Conservation (phyloP, 164 flowering plant genomes). For the Tetracentron sinense region DNA sequence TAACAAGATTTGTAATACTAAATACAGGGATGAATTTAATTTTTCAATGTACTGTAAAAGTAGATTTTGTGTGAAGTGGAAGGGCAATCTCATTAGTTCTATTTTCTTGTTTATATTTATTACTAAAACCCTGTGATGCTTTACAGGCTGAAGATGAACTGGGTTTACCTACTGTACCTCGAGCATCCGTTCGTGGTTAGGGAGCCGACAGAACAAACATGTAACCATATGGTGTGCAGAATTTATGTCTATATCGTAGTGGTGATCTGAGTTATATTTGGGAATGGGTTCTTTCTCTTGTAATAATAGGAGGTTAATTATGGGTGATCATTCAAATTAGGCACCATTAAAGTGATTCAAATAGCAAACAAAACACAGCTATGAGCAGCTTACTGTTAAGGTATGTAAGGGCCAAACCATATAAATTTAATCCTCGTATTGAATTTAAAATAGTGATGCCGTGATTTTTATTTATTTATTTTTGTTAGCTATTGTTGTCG, state of each 20-base stretch:
- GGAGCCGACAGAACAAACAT: neutral
- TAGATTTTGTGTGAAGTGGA: neutral
- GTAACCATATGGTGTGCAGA: slow-evolving; percentile 10
- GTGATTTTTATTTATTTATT: too few relatives aligned
- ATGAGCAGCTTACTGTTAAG: too few relatives aligned
- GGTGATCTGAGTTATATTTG: neutral
- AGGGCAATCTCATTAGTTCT: neutral
- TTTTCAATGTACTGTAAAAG: neutral
- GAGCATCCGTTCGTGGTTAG: slow-evolving; percentile 76
- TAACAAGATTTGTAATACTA: neutral
- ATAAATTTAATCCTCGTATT: too few relatives aligned
- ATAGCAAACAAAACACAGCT: too few relatives aligned
- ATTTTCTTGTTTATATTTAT: neutral
- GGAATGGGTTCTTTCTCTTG: neutral
- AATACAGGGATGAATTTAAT: neutral
- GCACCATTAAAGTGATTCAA: neutral
- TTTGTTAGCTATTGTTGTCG: too few relatives aligned
- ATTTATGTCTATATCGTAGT: neutral
- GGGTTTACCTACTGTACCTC: slow-evolving; percentile 81
- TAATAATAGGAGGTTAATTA: neutral
- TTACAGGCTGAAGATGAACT: slow-evolving; percentile 77
- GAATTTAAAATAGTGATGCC: too few relatives aligned
- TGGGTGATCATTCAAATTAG: neutral
- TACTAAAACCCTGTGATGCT: neutral
- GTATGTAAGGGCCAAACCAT: too few relatives aligned